A percentile compares a stretch with the other conserved stretches of the same genome.
phyloP scores from a whole-genome alignment of 345 rosid species.

The Populus alba region DNA sequence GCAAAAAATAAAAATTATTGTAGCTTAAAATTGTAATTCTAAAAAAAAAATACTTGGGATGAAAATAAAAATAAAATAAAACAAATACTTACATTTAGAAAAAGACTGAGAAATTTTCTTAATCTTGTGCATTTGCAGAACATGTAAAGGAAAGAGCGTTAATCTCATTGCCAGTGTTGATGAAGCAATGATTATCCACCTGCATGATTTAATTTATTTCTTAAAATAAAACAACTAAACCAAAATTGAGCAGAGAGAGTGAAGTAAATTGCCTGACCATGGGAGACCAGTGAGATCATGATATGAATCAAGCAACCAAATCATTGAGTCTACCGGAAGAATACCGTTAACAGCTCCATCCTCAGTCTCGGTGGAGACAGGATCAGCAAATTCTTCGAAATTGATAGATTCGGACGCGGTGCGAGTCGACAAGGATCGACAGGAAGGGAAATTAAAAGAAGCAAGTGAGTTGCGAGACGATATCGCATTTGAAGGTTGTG shows the following conservation, averaged over 20 bases:
- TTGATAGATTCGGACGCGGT: constrained; percentile 6
- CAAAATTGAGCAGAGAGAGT: not conserved
- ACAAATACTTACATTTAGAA: constrained; percentile 53
- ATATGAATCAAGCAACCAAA: constrained; percentile 64
- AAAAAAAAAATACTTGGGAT: not conserved
- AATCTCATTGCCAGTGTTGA: constrained; percentile 70
- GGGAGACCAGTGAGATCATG: constrained; percentile 81
- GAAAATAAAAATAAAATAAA: not conserved
- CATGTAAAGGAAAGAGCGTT: constrained; percentile 56
- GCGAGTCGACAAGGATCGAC: constrained; percentile 38
- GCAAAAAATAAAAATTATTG: not conserved
- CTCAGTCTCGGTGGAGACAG: not conserved
- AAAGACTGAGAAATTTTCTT: constrained; percentile 47
- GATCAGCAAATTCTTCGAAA: not conserved
- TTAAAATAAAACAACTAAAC: too few species aligned
- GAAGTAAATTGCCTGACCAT: constrained; percentile 42
- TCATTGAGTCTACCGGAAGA: constrained; percentile 45
- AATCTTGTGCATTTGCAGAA: constrained; percentile 64
- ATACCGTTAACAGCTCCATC: constrained; percentile 18
- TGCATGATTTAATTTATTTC: constrained; percentile 10
- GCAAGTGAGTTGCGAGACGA: not conserved
- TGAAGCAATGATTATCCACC: constrained; percentile 85
- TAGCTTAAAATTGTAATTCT: too few species aligned
- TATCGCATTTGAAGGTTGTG: too few species aligned
- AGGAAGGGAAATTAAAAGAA: constrained; percentile 1